phyloP scores from a whole-genome alignment of 495 filamentous ascomycete species.

The Pyrenula aspistea region DNA sequence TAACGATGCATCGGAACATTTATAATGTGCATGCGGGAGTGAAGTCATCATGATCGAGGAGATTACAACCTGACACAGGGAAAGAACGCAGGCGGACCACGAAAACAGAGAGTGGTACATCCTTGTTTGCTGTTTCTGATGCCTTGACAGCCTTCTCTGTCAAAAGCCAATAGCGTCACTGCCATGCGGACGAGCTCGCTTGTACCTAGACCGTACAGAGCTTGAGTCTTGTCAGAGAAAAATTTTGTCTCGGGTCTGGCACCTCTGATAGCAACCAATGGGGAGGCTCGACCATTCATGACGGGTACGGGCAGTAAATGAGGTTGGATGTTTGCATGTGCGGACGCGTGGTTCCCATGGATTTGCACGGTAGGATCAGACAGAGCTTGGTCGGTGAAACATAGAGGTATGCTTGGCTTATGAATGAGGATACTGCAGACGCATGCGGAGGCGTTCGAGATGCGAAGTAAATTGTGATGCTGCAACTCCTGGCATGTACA shows the following conservation, averaged over 20 bases:
- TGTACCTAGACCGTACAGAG: not conserved
- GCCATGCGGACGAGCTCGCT: not conserved
- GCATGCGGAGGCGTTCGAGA: no score
- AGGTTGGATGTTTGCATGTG: not conserved
- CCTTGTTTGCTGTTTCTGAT: not conserved
- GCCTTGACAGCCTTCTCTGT: not conserved
- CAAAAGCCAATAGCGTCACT: not conserved
- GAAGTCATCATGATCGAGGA: not conserved
- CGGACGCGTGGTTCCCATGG: not conserved
- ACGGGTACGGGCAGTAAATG: not conserved
- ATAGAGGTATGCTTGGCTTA: not conserved
- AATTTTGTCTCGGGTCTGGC: not conserved
- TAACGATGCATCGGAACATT: no score
- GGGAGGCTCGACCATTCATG: no score
- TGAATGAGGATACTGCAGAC: not conserved
- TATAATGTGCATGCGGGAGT: not conserved
- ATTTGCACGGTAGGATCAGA: not conserved
- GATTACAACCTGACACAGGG: not conserved
- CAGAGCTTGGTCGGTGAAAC: not conserved
- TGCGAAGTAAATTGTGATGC: no score
- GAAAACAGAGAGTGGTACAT: not conserved
- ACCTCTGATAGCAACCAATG: not conserved
- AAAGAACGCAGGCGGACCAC: not conserved
- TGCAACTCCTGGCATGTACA: no score
- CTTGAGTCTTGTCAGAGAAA: not conserved